phyloP scores from a whole-genome alignment of 1,139 yeast genomes.

The Blastobotrys raffinosifermentans region DNA sequence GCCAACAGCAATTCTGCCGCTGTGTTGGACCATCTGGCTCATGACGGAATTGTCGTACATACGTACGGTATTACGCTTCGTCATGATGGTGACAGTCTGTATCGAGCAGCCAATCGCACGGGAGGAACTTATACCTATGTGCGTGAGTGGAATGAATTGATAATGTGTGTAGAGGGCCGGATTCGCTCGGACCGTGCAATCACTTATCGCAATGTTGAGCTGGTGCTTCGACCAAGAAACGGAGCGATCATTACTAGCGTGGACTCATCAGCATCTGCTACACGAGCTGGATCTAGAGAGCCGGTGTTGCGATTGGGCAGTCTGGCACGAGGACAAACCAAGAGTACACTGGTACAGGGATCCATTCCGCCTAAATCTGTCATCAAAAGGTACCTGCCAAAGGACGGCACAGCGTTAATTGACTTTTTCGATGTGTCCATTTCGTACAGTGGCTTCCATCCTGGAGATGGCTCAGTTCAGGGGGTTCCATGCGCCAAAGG shows the following conservation, averaged over 20 bases:
- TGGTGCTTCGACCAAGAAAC: slow-evolving; percentile 14
- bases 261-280: slow-evolving; percentile 12
- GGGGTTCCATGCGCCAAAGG: slow-evolving; percentile 4
- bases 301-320: slow-evolving; percentile 15
- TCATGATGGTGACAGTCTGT: slow-evolving; percentile 13
- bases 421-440: slow-evolving; percentile 1
- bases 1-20: slow-evolving; percentile 3
- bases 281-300: slow-evolving; percentile 9
- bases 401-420: not conserved
- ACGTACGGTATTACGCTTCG: slow-evolving; percentile 14
- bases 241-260: slow-evolving; percentile 14
- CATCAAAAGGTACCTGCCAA: slow-evolving; percentile 3
- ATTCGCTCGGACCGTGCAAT: slow-evolving; percentile 12
- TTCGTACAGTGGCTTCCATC: not conserved
- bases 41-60: slow-evolving; percentile 8
- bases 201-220: slow-evolving; percentile 14
- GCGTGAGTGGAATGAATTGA: slow-evolving; percentile 14
- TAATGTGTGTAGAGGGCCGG: slow-evolving; percentile 11
- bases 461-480: not conserved
- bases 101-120: slow-evolving; percentile 7
- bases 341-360: slow-evolving; percentile 19
- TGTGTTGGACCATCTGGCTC: slow-evolving; percentile 6
- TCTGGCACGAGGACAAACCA: slow-evolving; percentile 18
- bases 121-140: slow-evolving; percentile 14
- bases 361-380: slow-evolving; percentile 13